Percentiles rank a stretch among this genome's conserved stretches.
These are phyloP conservation scores for Sphagnurus paluster DNA, from an alignment of 1,284 basidiomycete genomes.

Conservation along the genomic window DNA sequence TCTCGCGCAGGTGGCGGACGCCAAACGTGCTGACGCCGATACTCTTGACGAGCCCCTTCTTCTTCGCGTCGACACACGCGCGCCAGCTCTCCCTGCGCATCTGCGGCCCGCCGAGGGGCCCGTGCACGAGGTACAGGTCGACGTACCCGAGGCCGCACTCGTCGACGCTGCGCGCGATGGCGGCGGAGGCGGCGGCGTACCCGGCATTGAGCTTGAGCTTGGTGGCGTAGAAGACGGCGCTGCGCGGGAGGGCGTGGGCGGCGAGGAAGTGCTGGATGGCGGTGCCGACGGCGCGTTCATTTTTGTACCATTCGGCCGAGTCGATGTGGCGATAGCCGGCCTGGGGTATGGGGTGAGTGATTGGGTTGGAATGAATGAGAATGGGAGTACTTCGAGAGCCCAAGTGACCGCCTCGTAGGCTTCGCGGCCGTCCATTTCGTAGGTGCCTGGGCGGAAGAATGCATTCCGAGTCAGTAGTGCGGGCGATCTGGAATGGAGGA, in stretches of 20 bases:
- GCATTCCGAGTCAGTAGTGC: conserved; percentile 4
- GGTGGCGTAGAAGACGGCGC: conserved; percentile 66
- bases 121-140: conserved; percentile 73
- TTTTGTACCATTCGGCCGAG: conserved; percentile 68
- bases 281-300: conserved; percentile 61
- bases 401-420: conserved; percentile 58
- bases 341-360: neutral
- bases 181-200: conserved; percentile 47
- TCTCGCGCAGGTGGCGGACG: conserved; percentile 62
- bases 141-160: conserved; percentile 59
- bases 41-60: conserved; percentile 59
- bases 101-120: conserved; percentile 52
- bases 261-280: conserved; percentile 61
- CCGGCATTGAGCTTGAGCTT: conserved; percentile 65
- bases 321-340: conserved; percentile 28
- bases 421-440: conserved; percentile 61
- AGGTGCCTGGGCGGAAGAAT: conserved; percentile 47
- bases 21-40: conserved; percentile 76
- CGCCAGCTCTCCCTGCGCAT: conserved; percentile 58
- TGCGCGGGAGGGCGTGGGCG: conserved; percentile 45
- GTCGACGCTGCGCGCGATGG: conserved; percentile 56
- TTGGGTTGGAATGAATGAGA: conserved; percentile 14
- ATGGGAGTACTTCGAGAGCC: conserved; percentile 55
- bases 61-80: conserved; percentile 56
- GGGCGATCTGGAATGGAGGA: too few species aligned